Base-by-base conservation (phyloP, 352 stramenopile species). In the Globisporangium rhizosaccharum region DNA sequence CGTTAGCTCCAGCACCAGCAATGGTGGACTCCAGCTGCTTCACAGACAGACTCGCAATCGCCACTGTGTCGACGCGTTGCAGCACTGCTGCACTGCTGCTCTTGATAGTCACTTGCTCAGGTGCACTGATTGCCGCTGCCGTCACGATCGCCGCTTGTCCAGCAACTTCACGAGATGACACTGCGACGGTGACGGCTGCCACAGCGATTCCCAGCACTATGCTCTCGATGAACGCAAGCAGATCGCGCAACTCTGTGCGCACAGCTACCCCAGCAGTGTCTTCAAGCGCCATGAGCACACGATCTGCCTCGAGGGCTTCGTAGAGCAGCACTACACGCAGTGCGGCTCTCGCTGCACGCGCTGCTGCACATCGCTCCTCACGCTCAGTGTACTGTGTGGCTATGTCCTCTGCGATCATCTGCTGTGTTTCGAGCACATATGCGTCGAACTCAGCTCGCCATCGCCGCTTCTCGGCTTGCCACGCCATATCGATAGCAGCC, bases 341-440 rank as follows among this genome's bases (percentile, higher is more conserved):
- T 49, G 18, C 37, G 17, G 51, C 52, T 47, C 51, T 52, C 26
- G 33, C 18, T 23, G 12, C 20, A 20, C 28, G 23, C 30, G 44
- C 59, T 20, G n/a, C 17, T 8, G 26, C 37, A 6, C 54, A 54
- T 11, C 25, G 17, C 18, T 18, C 12, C 11, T 8, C 18, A 4
- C 28, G 47, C 20, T 37, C 17, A 8, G 9, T 12, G 14, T 17
- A 48, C 0, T 41, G 42, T 17, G 51, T 41, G 3, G 26, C 26
- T 20, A 36, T 46, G 18, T 60, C 59, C 46, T 65, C 59, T 41
- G 18, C 28, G 14, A 65, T 12, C 59, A 65, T 65, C 20, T 41
- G 51, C 25, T 42, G 44, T 4, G 46, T 33, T 46, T 63, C 58
- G 14, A 9, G 42, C 42, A 53, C 50, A 26, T 6, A 25, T 15